Evolutionary conservation across 345 rosid species (phyloP), one percentile per base, ranked within the genome.

Genomic region (Mangifera indica): DNA sequence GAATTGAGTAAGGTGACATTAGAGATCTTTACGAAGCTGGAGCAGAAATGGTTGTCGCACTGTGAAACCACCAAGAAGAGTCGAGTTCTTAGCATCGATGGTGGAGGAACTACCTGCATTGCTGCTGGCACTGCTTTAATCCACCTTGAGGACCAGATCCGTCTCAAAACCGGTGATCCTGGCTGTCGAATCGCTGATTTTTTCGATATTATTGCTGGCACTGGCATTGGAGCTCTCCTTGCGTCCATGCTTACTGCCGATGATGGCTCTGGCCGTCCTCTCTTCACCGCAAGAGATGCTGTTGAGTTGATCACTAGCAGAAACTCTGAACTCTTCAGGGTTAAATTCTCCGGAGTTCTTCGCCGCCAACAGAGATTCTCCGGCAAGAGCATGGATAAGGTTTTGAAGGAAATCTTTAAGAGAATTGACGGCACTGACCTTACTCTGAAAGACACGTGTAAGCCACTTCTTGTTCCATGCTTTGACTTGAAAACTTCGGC

Each of bases 381-480:
- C 51, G 90, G 90, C 15, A 74, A 53, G 75, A 90, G 90, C 83
- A 87, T 90, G 90, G 93, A 89, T 13, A 88, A 69, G 77, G 87
- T 72, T 54, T 63, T 95, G 82, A 83, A 87, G 80, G 82, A 82
- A 49, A 82, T 84, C 42, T 85, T 92, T 48, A 63, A 40, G 71
- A 78, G 97, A 67, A 90, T 85, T 48, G 93, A 90, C 22, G 96
- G 95, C 1, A 79, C 62, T 81, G 70, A 72, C 51, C 74, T 92
- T 80, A 92, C 98, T 18, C 73, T 95, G 82, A 92, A 75, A 80
- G 97, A 92, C 88, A 89, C 95, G 75, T 88, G 97, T 70, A 92
- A 92, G 86, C 97, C 97, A 62, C 96, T 95, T 60, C 97, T 92
- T 3, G 89, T 95, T 61, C 99, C 99, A 40, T 95, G 98, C 86